Base-by-base conservation (phyloP, 805 yeast genomes). In the Candida tammaniensis region DNA sequence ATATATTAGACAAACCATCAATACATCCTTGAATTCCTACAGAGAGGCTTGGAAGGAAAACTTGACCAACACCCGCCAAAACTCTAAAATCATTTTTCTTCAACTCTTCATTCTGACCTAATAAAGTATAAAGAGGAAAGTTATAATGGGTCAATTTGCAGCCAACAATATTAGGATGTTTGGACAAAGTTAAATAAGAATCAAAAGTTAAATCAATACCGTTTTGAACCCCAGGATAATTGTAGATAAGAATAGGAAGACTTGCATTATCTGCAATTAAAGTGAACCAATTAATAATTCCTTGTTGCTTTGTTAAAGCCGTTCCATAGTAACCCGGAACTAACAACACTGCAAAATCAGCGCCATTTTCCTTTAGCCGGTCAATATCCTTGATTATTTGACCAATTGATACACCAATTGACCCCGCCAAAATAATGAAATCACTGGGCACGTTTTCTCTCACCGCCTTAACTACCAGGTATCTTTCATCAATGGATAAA, bases 11-110 rank as follows among this genome's bases (percentile, higher is more conserved):
- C 17, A 74, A 55, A 3, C 76, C 80, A 47, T 74, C 79, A 40
- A 76, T 67, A 16, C 76, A 61, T 18, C 78, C 80, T 34, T 59
- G 55, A 27, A 61, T 62, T 13, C 77, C 78, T 12, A 70, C 66
- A 1, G 65, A 40, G 27, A 72, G 52, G 14, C 66, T 68, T n/a
- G 80, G 78, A 17, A 72, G 48, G 16, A 75, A 52, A 23, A 72
- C 54, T 50, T 75, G 79, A 16, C 79, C 79, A 11, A 72, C 58
- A 11, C 81, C 81, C 9, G 77, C 67, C 44, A 72, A 62, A 20
- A 64, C 51, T 24, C 54, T 39, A 57, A 75, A 75, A 43, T 68
- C 59, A 44, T 64, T 65, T 3, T 24, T 25, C 23, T 33, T 32
- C 30, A 70, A 59, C 21, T 54, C 59, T 29, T 67, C 61, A 47